Conservation (phyloP, 441 rosid species). For the Croton setiger region DNA sequence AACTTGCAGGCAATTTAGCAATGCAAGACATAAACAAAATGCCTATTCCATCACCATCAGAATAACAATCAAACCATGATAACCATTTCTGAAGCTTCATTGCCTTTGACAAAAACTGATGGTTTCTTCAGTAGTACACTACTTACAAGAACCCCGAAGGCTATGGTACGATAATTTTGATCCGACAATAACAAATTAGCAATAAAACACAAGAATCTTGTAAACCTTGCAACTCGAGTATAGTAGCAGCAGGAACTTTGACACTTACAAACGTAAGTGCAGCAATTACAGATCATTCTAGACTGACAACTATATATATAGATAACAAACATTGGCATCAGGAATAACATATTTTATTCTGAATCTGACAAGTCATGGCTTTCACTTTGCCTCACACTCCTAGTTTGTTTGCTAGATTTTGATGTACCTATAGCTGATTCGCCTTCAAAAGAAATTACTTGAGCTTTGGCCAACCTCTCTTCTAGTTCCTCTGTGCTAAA, state of each 20-base stretch:
- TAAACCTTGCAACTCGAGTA: background rate
- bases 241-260: background rate
- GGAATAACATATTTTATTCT: slow-evolving; percentile 30
- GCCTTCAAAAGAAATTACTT: slow-evolving; percentile 73
- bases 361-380: slow-evolving; percentile 67
- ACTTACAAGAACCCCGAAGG: background rate
- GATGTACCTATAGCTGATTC: slow-evolving; percentile 57
- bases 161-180: background rate
- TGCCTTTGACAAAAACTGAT: background rate
- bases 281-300: background rate
- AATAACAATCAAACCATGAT: too few species aligned
- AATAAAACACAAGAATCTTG: background rate
- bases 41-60: too few species aligned
- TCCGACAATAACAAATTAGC: background rate
- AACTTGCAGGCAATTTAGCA: too few species aligned
- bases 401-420: slow-evolving; percentile 43
- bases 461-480: slow-evolving; percentile 85
- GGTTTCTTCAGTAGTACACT: background rate
- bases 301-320: background rate
- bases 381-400: slow-evolving; percentile 70
- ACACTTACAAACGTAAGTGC: background rate
- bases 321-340: background rate
- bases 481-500: slow-evolving; percentile 89
- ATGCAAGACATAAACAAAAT: too few species aligned
- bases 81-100: background rate